Evolutionary conservation across 2,329 filamentous ascomycete genomes (phyloP).

Genomic region (Clarireedia paspali): DNA sequence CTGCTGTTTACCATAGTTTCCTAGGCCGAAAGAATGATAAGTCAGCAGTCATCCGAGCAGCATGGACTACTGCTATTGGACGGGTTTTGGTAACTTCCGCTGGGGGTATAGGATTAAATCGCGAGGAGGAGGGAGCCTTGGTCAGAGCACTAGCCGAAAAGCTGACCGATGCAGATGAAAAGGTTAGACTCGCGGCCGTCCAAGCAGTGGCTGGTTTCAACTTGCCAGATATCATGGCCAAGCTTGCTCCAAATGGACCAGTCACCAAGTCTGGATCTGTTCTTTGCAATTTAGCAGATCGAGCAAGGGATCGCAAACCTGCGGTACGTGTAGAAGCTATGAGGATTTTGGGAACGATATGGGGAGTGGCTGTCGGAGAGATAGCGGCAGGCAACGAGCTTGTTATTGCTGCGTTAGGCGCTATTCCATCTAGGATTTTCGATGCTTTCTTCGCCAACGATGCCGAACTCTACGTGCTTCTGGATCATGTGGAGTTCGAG

Average conservation of each 20-base stretch:
- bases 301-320: conserved; percentile 79
- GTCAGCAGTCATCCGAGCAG: conserved; percentile 69
- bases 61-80: conserved; percentile 78
- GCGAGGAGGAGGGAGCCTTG: conserved; percentile 70
- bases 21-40: conserved; percentile 82
- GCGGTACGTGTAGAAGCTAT: conserved; percentile 81
- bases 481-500: conserved; percentile 82
- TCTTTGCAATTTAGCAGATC: conserved; percentile 73
- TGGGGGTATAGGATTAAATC: conserved; percentile 78
- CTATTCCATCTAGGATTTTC: conserved; percentile 77
- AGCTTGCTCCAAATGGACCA: conserved; percentile 69
- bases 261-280: conserved; percentile 71
- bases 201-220: conserved; percentile 74
- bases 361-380: conserved; percentile 88
- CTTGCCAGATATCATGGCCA: conserved; percentile 72
- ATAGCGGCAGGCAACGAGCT: conserved; percentile 75
- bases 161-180: conserved; percentile 82
- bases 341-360: conserved; percentile 74
- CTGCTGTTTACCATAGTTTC: conserved; percentile 74
- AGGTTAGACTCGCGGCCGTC: conserved; percentile 82
- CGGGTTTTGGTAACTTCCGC: conserved; percentile 87
- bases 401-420: conserved; percentile 66
- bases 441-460: conserved; percentile 89
- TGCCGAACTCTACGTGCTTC: conserved; percentile 70
- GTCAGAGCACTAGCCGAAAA: conserved; percentile 71